phyloP scores from a whole-genome alignment of 2,329 filamentous ascomycete genomes.

The Chaetothyriales sp. region DNA sequence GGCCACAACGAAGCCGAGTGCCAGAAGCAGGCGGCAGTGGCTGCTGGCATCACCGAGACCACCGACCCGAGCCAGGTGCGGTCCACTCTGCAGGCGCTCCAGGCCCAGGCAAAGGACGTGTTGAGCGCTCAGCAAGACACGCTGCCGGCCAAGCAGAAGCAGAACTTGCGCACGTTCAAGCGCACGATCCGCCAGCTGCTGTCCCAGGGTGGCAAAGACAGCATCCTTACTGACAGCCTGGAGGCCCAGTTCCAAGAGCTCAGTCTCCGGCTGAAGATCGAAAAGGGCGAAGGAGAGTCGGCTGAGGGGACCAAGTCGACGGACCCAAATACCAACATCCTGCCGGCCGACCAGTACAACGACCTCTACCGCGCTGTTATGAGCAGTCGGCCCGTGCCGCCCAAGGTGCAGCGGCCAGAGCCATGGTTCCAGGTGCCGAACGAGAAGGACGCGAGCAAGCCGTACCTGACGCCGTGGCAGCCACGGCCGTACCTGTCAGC shows the following conservation, averaged over 20 bases:
- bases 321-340: conserved; percentile 25
- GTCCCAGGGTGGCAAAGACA: conserved; percentile 33
- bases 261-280: neutral
- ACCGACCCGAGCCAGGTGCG: conserved; percentile 13
- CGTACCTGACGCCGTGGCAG: conserved; percentile 81
- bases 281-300: neutral
- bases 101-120: conserved; percentile 44
- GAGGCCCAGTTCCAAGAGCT: conserved; percentile 35
- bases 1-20: conserved; percentile 11
- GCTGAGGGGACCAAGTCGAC: neutral
- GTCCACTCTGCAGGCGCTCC: conserved; percentile 39
- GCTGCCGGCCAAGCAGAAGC: conserved; percentile 57
- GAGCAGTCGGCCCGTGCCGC: neutral
- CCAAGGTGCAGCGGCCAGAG: conserved; percentile 29
- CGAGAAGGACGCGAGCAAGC: conserved; percentile 58
- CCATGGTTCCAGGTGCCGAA: conserved; percentile 31
- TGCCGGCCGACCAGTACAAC: conserved; percentile 34
- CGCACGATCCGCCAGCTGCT: conserved; percentile 50
- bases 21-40: conserved; percentile 20
- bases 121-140: conserved; percentile 38
- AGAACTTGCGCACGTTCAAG: conserved; percentile 58
- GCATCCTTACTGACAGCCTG: conserved; percentile 32
- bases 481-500: conserved; percentile 75
- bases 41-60: conserved; percentile 27
- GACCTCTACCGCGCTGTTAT: conserved; percentile 45